Percentiles rank a stretch among this genome's conserved stretches.
Evolutionary conservation across 2,329 filamentous ascomycete genomes (phyloP).

Genomic region (Aspergillus sojae): DNA sequence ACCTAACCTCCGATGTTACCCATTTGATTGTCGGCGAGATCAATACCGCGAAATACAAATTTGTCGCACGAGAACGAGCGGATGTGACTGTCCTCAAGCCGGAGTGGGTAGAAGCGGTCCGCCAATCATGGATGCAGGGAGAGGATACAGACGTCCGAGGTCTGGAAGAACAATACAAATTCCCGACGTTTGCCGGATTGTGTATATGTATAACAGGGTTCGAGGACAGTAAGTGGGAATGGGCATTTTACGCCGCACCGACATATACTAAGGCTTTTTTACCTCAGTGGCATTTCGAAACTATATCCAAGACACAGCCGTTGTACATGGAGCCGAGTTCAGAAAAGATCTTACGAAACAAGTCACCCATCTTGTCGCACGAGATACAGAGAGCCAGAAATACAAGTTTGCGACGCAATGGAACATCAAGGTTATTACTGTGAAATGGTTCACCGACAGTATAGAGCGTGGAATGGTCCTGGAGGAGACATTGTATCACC

Average conservation of each 20-base stretch:
- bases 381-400: slow-evolving; percentile 79
- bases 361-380: slow-evolving; percentile 86
- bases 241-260: not conserved
- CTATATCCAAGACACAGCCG: slow-evolving; percentile 68
- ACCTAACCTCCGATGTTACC: slow-evolving; percentile 93
- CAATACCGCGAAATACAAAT: slow-evolving; percentile 90
- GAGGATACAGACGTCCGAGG: slow-evolving; percentile 71
- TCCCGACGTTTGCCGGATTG: slow-evolving; percentile 54
- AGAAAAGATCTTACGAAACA: slow-evolving; percentile 82
- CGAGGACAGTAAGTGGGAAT: slow-evolving; percentile 57
- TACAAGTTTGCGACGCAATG: slow-evolving; percentile 85
- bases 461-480: slow-evolving; percentile 85
- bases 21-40: slow-evolving; percentile 90
- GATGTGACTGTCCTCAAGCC: slow-evolving; percentile 82
- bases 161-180: slow-evolving; percentile 63
- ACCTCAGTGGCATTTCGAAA: slow-evolving; percentile 64
- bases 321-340: slow-evolving; percentile 76
- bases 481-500: slow-evolving; percentile 83
- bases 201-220: slow-evolving; percentile 72
- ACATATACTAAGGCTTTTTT: not conserved
- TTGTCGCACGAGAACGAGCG: slow-evolving; percentile 84
- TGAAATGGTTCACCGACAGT: slow-evolving; percentile 85
- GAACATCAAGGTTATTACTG: slow-evolving; percentile 75
- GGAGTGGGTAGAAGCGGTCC: slow-evolving; percentile 82
- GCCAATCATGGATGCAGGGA: slow-evolving; percentile 78